Evolutionary conservation across 1,139 yeast species (phyloP).

Genomic region (Zygosaccharomyces pseudobailii): DNA sequence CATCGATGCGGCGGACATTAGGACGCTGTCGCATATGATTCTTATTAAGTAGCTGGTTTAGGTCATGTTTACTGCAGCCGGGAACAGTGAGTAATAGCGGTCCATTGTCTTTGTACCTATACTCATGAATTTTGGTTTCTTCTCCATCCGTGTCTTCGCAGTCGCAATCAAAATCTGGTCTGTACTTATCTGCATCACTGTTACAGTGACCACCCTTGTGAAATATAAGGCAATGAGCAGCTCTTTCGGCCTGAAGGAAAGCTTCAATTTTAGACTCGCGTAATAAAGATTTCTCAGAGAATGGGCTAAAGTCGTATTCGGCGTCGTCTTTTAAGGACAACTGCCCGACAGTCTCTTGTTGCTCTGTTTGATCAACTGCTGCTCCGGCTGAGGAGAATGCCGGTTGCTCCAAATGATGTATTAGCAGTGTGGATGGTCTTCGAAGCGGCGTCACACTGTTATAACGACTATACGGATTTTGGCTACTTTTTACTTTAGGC

Average conservation of each 20-base stretch:
- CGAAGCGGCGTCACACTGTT: constrained; percentile 22
- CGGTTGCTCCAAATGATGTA: constrained; percentile 10
- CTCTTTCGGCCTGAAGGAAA: constrained; percentile 23
- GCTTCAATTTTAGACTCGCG: constrained; percentile 23
- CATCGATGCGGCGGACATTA: constrained; percentile 19
- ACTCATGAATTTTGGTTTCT: background rate
- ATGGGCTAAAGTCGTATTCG: constrained; percentile 25
- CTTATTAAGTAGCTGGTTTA: constrained; percentile 9
- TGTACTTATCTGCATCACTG: constrained; percentile 11
- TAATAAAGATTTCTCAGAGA: constrained; percentile 21
- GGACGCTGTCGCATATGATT: constrained; percentile 15
- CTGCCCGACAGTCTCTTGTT: constrained; percentile 1
- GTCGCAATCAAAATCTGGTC: constrained; percentile 27
- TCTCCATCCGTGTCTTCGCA: constrained; percentile 24
- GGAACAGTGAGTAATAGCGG: constrained; percentile 13
- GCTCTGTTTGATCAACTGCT: constrained; percentile 1
- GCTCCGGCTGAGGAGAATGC: constrained; percentile 8
- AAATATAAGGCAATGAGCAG: constrained; percentile 30
- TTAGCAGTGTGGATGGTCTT: constrained; percentile 14
- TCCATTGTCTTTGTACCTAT: constrained; percentile 1
- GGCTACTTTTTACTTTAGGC: constrained; percentile 14
- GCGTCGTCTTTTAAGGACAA: constrained; percentile 2
- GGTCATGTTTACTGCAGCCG: constrained; percentile 16
- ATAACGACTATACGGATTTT: constrained; percentile 2
- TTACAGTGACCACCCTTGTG: constrained; percentile 21